Conservation (phyloP, 2,329 filamentous ascomycete species). For the Xenoacremonium recifei region DNA sequence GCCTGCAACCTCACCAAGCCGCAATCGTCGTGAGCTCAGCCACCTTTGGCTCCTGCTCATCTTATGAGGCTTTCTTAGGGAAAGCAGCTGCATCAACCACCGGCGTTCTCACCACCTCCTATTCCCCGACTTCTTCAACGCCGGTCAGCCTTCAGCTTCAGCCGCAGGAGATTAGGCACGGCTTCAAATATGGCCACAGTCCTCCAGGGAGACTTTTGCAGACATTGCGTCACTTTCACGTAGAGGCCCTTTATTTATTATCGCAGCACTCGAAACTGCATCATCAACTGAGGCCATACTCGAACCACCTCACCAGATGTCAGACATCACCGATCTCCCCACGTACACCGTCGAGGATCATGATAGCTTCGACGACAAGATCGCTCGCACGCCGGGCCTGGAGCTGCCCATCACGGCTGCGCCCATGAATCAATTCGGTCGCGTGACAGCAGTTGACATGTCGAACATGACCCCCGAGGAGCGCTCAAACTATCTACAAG, state of each 20-base stretch:
- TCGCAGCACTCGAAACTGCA: too few species aligned
- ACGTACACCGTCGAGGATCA: conserved; percentile 17
- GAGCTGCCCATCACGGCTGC: conserved; percentile 19
- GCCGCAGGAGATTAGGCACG: too few species aligned
- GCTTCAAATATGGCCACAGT: conserved; percentile 9
- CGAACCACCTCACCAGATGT: too few species aligned
- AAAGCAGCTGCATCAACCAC: too few species aligned
- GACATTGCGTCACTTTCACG: not conserved
- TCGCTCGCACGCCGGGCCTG: conserved; percentile 16
- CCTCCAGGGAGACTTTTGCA: not conserved
- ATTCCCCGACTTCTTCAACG: too few species aligned
- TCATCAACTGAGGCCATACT: not conserved
- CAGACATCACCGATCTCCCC: conserved; percentile 8
- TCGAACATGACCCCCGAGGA: conserved; percentile 1
- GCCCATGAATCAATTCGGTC: conserved; percentile 1
- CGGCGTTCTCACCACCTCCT: too few species aligned
- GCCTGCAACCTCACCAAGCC: not conserved
- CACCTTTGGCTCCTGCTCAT: too few species aligned
- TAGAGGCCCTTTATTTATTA: not conserved
- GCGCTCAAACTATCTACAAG: conserved; percentile 6
- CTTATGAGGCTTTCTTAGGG: too few species aligned
- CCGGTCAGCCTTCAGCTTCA: not conserved
- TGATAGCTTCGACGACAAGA: conserved; percentile 15
- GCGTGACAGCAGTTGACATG: too few species aligned
- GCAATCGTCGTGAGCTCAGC: too few species aligned